Evolutionary conservation across 2,329 filamentous ascomycete species (phyloP), one percentile per base, ranked within the genome.

Genomic region (Nectriaceae sp.): DNA sequence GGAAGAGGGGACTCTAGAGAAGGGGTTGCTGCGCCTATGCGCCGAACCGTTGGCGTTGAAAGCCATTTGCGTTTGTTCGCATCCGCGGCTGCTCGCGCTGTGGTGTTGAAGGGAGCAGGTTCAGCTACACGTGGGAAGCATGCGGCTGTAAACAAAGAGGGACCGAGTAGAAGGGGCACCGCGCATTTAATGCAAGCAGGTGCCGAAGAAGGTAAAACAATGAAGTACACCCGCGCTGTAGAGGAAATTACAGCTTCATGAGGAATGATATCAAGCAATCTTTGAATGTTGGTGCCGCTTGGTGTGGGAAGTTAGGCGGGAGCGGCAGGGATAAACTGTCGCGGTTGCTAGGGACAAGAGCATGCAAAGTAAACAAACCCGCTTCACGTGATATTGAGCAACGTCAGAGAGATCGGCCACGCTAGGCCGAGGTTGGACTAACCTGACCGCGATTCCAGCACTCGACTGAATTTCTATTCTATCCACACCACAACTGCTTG

Each of bases 11-110:
- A 84, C 83, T 65, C 90, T 82, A 51, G 80, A 78, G 67, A 96
- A 95, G 15, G 89, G 88, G 72, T 90, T 93, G 66, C 84, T 88
- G 63, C 90, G 86, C 75, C 86, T 89, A 67, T 87, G 82, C 59
- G 85, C 82, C 69, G 66, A 62, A 53, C 60, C 60, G 49, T 63
- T 65, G 54, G 58, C 49, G 50, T 67, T 65, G 51, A 68, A 70
- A 43, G 70, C 61, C 70, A 72, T 72, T 35, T 47, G 52, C 36
- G 47, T 46, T 47, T 33, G 52, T 55, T 47, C 46, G 52, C 63
- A 65, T 64, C 52, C 61, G 65, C 56, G 49, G 52, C 57, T 52
- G 42, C 51, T 50, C 52, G 52, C 57, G 49, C 54, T 44, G 56
- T 46, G 46, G 33, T 42, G 44, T 48, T 38, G 53, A 40, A 49